These are phyloP conservation scores for Ajuga chamaepitys DNA, from an alignment of 257 asterid genomes.

Conservation along the genomic window DNA sequence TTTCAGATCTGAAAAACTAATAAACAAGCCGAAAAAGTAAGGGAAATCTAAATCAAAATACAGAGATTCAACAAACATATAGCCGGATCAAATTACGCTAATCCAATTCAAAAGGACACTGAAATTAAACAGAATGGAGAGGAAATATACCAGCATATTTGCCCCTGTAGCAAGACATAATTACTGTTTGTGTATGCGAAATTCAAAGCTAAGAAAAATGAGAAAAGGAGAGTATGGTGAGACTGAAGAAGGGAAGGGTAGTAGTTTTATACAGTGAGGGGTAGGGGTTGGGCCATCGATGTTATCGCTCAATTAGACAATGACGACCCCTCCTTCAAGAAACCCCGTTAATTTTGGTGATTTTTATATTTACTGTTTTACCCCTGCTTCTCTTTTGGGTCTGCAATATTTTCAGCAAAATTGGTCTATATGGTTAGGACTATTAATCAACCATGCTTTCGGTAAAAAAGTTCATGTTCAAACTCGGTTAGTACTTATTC, in stretches of 20 bases:
- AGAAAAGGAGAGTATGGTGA: background rate
- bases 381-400: background rate
- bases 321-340: slow-evolving; percentile 34
- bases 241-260: background rate
- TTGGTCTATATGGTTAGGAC: no score
- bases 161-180: slow-evolving; percentile 79
- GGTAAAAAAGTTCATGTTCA: no score
- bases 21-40: background rate
- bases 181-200: background rate
- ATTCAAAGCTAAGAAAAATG: background rate
- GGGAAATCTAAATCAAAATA: background rate
- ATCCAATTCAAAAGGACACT: background rate
- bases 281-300: slow-evolving; percentile 13
- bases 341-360: slow-evolving; percentile 17
- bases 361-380: background rate
- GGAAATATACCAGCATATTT: slow-evolving; percentile 59
- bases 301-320: slow-evolving; percentile 23
- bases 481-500: no score
- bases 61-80: background rate
- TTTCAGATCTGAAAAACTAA: slow-evolving; percentile 14
- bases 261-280: slow-evolving; percentile 3
- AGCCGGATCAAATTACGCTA: background rate
- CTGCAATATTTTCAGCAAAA: background rate
- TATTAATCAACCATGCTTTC: no score
- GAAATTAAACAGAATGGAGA: background rate